phyloP scores from a whole-genome alignment of 2,329 filamentous ascomycete genomes.

The Dactylellina cionopaga region DNA sequence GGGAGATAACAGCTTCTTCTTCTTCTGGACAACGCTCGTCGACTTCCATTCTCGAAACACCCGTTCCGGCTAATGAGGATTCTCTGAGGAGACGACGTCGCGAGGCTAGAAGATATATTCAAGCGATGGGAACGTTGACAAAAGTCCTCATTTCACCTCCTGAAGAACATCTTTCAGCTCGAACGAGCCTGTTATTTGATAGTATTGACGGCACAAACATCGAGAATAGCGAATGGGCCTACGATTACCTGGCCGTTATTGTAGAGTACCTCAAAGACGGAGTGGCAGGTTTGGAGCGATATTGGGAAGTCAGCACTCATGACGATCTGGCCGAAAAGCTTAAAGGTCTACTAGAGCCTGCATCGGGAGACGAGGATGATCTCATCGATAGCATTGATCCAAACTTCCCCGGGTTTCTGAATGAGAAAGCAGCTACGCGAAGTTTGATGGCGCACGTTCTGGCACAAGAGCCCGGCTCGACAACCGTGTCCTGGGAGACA shows the following conservation, averaged over 20 bases:
- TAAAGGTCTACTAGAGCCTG: conserved; percentile 17
- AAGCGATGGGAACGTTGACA: conserved; percentile 41
- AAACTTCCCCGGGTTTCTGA: conserved; percentile 36
- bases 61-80: conserved; percentile 33
- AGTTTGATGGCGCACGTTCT: conserved; percentile 41
- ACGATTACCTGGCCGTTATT: conserved; percentile 32
- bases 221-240: conserved; percentile 22
- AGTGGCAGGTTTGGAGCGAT: conserved; percentile 36
- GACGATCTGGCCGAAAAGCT: conserved; percentile 45
- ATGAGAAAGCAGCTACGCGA: conserved; percentile 35
- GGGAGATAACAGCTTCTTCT: conserved; percentile 9
- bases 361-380: conserved; percentile 39
- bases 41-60: conserved; percentile 25
- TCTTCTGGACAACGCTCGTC: conserved; percentile 11
- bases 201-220: conserved; percentile 19
- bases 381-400: conserved; percentile 46
- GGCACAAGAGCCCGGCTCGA: conserved; percentile 32
- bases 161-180: conserved; percentile 15
- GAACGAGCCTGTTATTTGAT: conserved; percentile 29
- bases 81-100: conserved; percentile 41
- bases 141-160: conserved; percentile 36
- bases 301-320: conserved; percentile 35
- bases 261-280: conserved; percentile 42
- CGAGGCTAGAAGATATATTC: conserved; percentile 36
- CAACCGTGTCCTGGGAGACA: conserved; percentile 58